phyloP scores from a whole-genome alignment of 2,329 filamentous ascomycete genomes.

The Pseudogymnoascus sp. region DNA sequence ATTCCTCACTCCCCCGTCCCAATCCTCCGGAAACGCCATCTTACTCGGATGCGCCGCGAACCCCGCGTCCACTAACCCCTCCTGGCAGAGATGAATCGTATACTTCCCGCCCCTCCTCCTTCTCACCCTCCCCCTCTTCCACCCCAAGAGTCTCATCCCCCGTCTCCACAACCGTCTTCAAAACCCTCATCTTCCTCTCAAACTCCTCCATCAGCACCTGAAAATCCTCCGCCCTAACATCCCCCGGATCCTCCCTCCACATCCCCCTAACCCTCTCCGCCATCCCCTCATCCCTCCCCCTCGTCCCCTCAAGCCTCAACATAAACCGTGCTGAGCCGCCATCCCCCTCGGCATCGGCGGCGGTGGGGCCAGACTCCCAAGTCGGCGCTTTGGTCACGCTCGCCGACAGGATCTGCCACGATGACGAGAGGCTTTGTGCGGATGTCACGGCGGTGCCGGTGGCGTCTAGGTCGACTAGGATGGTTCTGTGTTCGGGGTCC shows the following conservation, averaged over 20 bases:
- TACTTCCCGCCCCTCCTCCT: slow-evolving; percentile 25
- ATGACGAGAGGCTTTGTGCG: slow-evolving; percentile 64
- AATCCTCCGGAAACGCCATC: neutral
- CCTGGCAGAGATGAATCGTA: slow-evolving; percentile 37
- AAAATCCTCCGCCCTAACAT: slow-evolving; percentile 39
- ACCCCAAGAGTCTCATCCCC: slow-evolving; percentile 23
- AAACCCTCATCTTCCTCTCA: slow-evolving; percentile 46
- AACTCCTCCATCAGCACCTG: slow-evolving; percentile 49
- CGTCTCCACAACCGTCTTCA: slow-evolving; percentile 47
- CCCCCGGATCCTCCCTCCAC: slow-evolving; percentile 5
- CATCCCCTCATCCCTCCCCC: slow-evolving; percentile 29
- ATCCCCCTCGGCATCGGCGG: slow-evolving; percentile 3
- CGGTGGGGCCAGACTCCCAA: slow-evolving; percentile 40
- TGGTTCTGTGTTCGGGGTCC: slow-evolving; percentile 33
- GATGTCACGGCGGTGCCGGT: slow-evolving; percentile 51
- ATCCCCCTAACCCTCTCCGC: slow-evolving; percentile 22
- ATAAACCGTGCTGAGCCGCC: slow-evolving; percentile 37
- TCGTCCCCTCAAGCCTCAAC: slow-evolving; percentile 53
- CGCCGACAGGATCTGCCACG: slow-evolving; percentile 61
- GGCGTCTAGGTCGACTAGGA: slow-evolving; percentile 49
- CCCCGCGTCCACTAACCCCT: slow-evolving; percentile 13
- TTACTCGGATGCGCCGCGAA: neutral
- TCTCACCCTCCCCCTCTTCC: slow-evolving; percentile 13
- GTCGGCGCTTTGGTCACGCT: slow-evolving; percentile 53
- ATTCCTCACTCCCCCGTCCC: neutral